Evolutionary conservation across 2,329 filamentous ascomycete species (phyloP).

Genomic region (Talaromyces sp.): DNA sequence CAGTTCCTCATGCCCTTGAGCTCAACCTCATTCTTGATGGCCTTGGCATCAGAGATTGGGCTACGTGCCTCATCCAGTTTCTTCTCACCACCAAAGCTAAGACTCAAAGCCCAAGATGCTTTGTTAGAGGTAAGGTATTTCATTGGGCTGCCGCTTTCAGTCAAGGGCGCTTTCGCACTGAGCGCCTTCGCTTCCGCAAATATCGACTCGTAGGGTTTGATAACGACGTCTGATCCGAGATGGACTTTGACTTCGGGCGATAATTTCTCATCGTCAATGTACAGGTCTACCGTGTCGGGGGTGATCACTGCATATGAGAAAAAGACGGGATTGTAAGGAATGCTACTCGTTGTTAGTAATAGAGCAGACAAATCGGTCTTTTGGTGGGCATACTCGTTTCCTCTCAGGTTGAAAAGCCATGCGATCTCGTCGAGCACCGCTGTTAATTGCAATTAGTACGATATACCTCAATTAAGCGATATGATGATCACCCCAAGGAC

Average conservation of each 20-base stretch:
- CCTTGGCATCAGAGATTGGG: conserved; percentile 84
- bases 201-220: conserved; percentile 78
- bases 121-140: conserved; percentile 85
- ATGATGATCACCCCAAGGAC: neutral
- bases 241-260: conserved; percentile 63
- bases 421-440: conserved; percentile 93
- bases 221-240: conserved; percentile 62
- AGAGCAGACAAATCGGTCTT: neutral
- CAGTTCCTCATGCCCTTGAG: conserved; percentile 89
- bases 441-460: conserved; percentile 18
- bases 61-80: conserved; percentile 82
- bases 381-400: conserved; percentile 60
- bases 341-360: conserved; percentile 44
- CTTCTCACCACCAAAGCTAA: conserved; percentile 77
- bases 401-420: conserved; percentile 96
- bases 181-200: conserved; percentile 71
- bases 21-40: conserved; percentile 87
- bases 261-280: conserved; percentile 76
- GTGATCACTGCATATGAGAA: conserved; percentile 94
- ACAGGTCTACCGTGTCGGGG: conserved; percentile 67
- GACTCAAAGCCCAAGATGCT: conserved; percentile 87
- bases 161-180: conserved; percentile 37
- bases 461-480: neutral
- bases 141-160: conserved; percentile 33
- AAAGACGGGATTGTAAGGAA: conserved; percentile 97